Evolutionary conservation across 2,329 filamentous ascomycete genomes (phyloP), one percentile per base, ranked within the genome.

Genomic region (Parastagonospora nodorum): DNA sequence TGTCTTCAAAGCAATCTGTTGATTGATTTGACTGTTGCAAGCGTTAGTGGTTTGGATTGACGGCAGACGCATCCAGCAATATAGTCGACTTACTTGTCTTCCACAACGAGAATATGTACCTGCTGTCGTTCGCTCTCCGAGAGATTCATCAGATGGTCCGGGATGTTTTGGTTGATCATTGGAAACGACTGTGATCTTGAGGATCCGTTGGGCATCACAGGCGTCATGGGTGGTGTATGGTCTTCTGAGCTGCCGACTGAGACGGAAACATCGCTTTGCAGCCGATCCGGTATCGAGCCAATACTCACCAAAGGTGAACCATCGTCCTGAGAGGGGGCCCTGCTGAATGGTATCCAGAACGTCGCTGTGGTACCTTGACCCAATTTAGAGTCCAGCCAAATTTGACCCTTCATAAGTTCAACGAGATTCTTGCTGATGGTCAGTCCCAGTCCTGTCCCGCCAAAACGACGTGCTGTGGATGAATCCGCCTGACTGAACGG

Each of bases 401-500:
- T 92, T n/a, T 82, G 75, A 6, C 90, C 90, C 51, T 84, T 84
- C 90, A 94, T 93, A 24, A 93, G 74, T 51, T 92, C 87, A 2
- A 93, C 80, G 5, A 78, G 73, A 55, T 91, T 91, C 71, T 92
- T 92, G 74, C 85, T 89, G 59, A 93, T 93, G 1, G 88, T 90
- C 54, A 93, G 73, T 0, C 90, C 90, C 0, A 93, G 75, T 1
- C 89, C 89, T 1, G 89, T 92, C 1, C 89, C 89, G 33, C 88
- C 88, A 68, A 91, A 92, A n/a, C 85, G 82, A 45, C 89, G 80
- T 14, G 89, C 88, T 0, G 89, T 92, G 3, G 88, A 92, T 1
- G 88, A 85, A 65, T 93, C 90, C 4, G 89, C 89, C 71, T 94
- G 90, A 53, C 86, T 89, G 71, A 93, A 94, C 0, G 90, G 89